These are phyloP conservation scores for Chlorella sorokiniana DNA, from an alignment of 139 green algal genomes.

Conservation along the genomic window DNA sequence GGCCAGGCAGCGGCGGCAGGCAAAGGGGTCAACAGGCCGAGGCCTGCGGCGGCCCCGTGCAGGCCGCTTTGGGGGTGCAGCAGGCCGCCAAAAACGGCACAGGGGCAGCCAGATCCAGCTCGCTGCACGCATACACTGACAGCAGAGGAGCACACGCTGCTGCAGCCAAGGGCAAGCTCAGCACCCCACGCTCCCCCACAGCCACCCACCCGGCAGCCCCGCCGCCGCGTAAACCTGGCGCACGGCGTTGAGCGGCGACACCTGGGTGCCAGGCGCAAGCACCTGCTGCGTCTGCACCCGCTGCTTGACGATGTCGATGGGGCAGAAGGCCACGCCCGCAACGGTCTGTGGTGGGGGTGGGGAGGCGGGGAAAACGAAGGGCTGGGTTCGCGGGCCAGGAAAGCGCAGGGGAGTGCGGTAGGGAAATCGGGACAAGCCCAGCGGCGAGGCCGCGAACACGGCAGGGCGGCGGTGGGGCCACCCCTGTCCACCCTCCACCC, in stretches of 20 bases:
- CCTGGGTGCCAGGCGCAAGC: background rate
- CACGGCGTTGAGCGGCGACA: conserved; percentile 14
- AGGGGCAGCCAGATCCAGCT: background rate
- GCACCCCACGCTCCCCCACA: background rate
- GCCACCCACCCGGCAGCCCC: conserved; percentile 19
- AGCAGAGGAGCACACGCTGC: background rate
- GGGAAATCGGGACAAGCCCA: background rate
- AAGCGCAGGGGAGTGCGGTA: background rate
- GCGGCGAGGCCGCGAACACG: no score
- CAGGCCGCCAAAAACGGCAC: no score
- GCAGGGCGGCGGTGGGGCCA: no score
- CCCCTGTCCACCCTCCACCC: no score
- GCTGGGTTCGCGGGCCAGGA: background rate
- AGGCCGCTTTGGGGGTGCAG: no score
- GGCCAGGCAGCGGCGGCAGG: no score
- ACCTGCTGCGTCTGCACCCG: conserved; percentile 69
- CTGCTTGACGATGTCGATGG: conserved; percentile 93
- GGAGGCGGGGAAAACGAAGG: background rate
- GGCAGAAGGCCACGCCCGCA: conserved; percentile 84
- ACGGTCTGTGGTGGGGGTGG: conserved; percentile 57
- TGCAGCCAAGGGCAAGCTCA: background rate
- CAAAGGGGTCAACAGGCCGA: no score
- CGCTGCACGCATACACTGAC: conserved; percentile 12
- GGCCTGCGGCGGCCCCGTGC: no score
- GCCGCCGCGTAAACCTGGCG: conserved; percentile 32